These are phyloP conservation scores for Bromus sterilis DNA, from an alignment of 176 grass and related monocot species.

Conservation along the genomic window DNA sequence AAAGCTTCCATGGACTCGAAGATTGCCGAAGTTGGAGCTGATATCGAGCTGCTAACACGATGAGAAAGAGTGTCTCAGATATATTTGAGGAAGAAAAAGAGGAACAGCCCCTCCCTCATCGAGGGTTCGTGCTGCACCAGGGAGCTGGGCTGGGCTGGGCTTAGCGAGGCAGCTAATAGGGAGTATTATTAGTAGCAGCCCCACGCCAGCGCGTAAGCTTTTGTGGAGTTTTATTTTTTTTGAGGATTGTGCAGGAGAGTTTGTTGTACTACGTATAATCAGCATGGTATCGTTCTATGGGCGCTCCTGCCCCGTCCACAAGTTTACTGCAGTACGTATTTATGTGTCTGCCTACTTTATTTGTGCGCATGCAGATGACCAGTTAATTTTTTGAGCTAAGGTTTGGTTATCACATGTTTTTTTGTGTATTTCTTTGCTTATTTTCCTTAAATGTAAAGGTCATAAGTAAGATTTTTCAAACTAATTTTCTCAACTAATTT, in stretches of 20 bases:
- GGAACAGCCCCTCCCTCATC: neutral
- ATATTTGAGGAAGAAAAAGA: neutral
- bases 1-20: conserved; percentile 67
- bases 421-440: too few relatives aligned
- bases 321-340: neutral
- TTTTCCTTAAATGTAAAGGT: too few relatives aligned
- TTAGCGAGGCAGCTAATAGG: neutral
- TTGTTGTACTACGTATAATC: conserved; percentile 16
- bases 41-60: conserved; percentile 73
- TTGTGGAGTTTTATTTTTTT: too few relatives aligned
- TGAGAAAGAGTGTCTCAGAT: neutral
- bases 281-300: neutral
- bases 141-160: neutral
- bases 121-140: neutral
- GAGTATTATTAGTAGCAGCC: neutral
- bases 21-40: conserved; percentile 72
- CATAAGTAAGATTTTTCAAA: too few relatives aligned
- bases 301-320: neutral
- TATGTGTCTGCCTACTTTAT: neutral
- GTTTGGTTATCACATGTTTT: too few relatives aligned
- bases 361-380: neutral
- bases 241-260: neutral
- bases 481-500: too few relatives aligned
- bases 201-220: neutral
- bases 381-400: too few relatives aligned